These are phyloP conservation scores for Trichoderma sp. DNA, from an alignment of 2,329 filamentous ascomycete species.

Conservation along the genomic window DNA sequence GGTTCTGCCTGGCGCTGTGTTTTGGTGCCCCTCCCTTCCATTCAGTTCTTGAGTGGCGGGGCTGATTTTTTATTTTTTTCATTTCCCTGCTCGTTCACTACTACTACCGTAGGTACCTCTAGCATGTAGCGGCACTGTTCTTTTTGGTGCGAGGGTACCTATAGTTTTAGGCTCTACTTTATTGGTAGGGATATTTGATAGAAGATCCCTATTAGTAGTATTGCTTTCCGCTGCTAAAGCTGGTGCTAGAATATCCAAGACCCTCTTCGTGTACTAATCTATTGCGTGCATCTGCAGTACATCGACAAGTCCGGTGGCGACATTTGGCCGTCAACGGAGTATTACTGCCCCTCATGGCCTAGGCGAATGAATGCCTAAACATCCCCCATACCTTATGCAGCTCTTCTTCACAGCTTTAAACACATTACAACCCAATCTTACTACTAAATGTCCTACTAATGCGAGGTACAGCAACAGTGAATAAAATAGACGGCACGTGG, in stretches of 20 bases:
- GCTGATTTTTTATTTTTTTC: not conserved
- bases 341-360: not conserved
- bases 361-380: not conserved
- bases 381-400: too few relatives aligned
- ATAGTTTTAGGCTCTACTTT: not conserved
- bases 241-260: not conserved
- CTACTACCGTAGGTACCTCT: not conserved
- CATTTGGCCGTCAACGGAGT: not conserved
- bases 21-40: not conserved
- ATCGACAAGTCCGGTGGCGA: not conserved
- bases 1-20: not conserved
- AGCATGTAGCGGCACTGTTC: not conserved
- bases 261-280: not conserved
- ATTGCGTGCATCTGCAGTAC: not conserved
- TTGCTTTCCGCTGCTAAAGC: not conserved
- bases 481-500: not conserved
- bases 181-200: not conserved
- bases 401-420: not conserved
- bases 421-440: not conserved
- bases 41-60: not conserved
- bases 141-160: not conserved
- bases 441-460: not conserved
- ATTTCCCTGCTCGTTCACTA: not conserved
- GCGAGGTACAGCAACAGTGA: not conserved
- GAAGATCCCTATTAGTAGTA: not conserved